Evolutionary conservation across 768 basidiomycete species (phyloP).

Genomic region (Rhizopogon rudus): DNA sequence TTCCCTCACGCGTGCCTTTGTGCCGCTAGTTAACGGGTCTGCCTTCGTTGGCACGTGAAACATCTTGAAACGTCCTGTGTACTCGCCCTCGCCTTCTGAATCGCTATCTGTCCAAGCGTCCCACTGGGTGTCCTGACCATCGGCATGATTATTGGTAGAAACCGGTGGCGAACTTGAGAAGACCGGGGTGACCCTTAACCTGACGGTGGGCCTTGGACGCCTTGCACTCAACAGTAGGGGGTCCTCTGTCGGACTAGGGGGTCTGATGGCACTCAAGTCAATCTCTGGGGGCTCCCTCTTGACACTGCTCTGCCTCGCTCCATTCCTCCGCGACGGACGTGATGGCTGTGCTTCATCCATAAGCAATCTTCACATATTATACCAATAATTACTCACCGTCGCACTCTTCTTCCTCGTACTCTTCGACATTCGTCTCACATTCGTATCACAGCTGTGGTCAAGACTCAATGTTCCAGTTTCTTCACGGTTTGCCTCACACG

Average conservation of each 20-base stretch:
- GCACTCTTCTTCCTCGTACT: not conserved
- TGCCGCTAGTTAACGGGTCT: conserved; percentile 59
- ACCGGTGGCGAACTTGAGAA: conserved; percentile 29
- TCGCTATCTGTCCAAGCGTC: conserved; percentile 12
- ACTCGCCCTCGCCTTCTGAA: conserved; percentile 46
- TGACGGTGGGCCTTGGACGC: conserved; percentile 22
- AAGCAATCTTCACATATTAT: not conserved
- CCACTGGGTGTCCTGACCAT: conserved; percentile 17
- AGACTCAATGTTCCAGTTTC: not conserved
- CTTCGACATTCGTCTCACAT: not conserved
- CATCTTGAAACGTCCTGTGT: conserved; percentile 59
- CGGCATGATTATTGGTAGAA: not conserved
- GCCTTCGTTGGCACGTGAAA: conserved; percentile 55
- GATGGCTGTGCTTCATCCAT: conserved; percentile 19
- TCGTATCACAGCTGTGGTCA: not conserved
- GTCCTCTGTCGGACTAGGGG: conserved; percentile 73
- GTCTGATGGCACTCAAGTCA: conserved; percentile 58
- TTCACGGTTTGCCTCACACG: not conserved
- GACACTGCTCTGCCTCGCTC: conserved; percentile 15
- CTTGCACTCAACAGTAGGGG: conserved; percentile 56
- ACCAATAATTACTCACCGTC: not conserved
- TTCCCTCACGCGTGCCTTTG: conserved; percentile 41
- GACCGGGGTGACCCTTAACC: conserved; percentile 33
- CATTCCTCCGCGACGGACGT: conserved; percentile 8
- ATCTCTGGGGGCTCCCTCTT: conserved; percentile 69